phyloP scores from a whole-genome alignment of 176 grass and related monocot species.

The Calamus simplicifolius region DNA sequence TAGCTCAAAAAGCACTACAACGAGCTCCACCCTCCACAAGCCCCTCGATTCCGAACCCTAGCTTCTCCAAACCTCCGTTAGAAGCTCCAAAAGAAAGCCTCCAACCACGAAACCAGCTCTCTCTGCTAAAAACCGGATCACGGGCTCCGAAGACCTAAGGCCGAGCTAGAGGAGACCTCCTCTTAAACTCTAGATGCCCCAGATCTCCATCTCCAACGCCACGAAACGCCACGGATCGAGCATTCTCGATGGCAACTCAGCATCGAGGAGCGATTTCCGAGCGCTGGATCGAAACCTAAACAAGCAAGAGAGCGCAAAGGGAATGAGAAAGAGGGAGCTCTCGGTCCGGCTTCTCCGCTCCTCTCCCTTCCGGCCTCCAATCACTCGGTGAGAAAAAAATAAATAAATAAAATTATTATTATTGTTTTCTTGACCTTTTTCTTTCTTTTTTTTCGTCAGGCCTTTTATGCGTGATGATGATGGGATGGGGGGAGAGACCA shows the following conservation, averaged over 20 bases:
- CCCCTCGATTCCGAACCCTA: neutral
- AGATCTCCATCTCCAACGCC: too few relatives aligned
- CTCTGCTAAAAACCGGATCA: constrained; percentile 15
- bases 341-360: neutral
- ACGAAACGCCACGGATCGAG: too few relatives aligned
- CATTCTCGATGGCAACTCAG: too few relatives aligned
- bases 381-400: constrained; percentile 11
- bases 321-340: neutral
- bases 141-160: constrained; percentile 1
- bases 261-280: too few relatives aligned
- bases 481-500: neutral
- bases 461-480: constrained; percentile 24
- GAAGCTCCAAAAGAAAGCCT: neutral
- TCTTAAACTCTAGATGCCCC: too few relatives aligned
- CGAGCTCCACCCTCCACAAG: neutral
- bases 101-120: constrained; percentile 13
- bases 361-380: constrained; percentile 7
- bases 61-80: constrained; percentile 3
- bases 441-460: neutral
- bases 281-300: neutral
- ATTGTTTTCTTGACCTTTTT: constrained; percentile 10
- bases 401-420: constrained; percentile 23
- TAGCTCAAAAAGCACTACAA: neutral
- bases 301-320: neutral
- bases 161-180: neutral